Evolutionary conservation across 352 stramenopile species (phyloP), one percentile per base, ranked within the genome.

Genomic region (Pythium plurisporium): DNA sequence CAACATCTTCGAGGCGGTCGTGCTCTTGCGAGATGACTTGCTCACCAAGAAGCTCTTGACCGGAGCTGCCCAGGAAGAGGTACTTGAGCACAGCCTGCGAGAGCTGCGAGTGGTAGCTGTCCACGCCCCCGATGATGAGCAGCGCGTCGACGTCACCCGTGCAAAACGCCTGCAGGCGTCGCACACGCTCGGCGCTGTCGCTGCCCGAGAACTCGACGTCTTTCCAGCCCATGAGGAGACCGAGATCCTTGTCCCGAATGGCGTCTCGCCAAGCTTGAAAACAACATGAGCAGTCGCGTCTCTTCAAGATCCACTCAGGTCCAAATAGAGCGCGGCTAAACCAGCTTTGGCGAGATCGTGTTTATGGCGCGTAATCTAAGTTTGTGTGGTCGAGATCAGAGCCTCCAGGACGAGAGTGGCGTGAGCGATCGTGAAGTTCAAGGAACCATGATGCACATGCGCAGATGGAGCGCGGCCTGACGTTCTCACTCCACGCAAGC

Each of bases 31-130:
- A 69, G 45, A 92, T 83, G 23, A 92, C 79, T 44, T 92, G 82
- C n/a, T 80, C 69, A 10, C 82, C 82, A 0, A 90, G 67, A 1
- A 92, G 64, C 52, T 92, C 82, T 44, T 90, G 82, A 2, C 82
- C 82, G 0, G 78, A 86, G 27, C 48, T 76, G 0, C 80, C 82
- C 0, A 92, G 64, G 29, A 92, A 89, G 12, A 92, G 53, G 58
- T 89, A 90, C 65, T 92, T 90, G 37, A 92, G 58, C 25, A 73
- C 69, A 2, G 79, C 82, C 52, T 89, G 76, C 10, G 72, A 90
- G 15, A 69, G 36, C 26, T 64, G 57, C n/a, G 79, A 87, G 38
- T 89, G 72, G 48, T 74, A 84, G 62, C 78, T 83, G 54, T 92
- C 82, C 15, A 89, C 66, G 6, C 79, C 82, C 11, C 82, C 80